These are phyloP conservation scores for Erysimum cheiranthoides DNA, from an alignment of 345 rosid genomes.

Conservation along the genomic window DNA sequence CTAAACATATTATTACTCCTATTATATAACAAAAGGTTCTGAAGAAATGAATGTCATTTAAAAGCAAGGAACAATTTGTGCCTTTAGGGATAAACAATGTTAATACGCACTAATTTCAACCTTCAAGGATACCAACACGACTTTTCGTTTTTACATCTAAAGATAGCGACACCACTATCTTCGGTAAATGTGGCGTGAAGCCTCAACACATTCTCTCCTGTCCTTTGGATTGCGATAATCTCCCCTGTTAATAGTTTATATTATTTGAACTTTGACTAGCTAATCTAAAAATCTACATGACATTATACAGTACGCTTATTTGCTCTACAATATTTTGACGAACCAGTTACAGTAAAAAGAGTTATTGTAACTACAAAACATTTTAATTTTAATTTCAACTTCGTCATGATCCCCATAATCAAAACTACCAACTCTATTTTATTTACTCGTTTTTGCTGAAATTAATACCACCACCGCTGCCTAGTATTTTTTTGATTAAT, in stretches of 20 bases:
- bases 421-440: not conserved
- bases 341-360: not conserved
- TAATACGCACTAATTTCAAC: slow-evolving; percentile 27
- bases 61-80: slow-evolving; percentile 31
- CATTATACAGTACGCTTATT: not conserved
- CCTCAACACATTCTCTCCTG: slow-evolving; percentile 2
- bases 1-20: not conserved
- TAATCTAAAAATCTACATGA: not conserved
- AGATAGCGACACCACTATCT: slow-evolving; percentile 32
- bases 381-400: not conserved
- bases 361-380: not conserved
- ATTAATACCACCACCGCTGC: not conserved
- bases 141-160: slow-evolving; percentile 24
- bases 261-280: slow-evolving; percentile 18
- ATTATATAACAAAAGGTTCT: slow-evolving; percentile 7
- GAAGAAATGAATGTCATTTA: slow-evolving; percentile 12
- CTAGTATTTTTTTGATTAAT: not conserved
- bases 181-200: slow-evolving; percentile 34
- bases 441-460: not conserved
- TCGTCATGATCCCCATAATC: not conserved
- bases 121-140: slow-evolving; percentile 30
- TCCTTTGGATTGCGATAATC: not conserved
- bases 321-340: not conserved
- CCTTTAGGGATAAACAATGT: slow-evolving; percentile 36
- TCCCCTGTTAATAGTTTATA: not conserved